Percentiles rank a stretch among this genome's conserved stretches.
phyloP scores from a whole-genome alignment of 1,284 basidiomycete genomes.

The Sporisorium exsertum region DNA sequence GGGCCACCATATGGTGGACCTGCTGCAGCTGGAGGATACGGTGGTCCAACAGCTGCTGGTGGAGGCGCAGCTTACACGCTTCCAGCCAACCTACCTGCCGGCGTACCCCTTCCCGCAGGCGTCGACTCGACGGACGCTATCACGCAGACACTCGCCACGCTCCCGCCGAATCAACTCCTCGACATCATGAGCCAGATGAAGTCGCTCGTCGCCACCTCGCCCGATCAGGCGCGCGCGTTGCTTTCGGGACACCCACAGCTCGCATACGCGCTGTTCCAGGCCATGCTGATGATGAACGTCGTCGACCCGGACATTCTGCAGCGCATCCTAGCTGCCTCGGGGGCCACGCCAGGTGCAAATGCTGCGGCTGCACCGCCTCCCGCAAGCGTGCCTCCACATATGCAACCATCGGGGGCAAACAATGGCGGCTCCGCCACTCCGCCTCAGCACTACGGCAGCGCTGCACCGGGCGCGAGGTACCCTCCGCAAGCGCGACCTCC shows the following conservation, averaged over 20 bases:
- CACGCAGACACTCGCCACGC: slow-evolving; percentile 84
- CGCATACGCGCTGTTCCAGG: slow-evolving; percentile 95
- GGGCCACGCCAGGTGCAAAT: slow-evolving; percentile 26
- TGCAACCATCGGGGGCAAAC: slow-evolving; percentile 24
- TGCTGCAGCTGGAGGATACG: slow-evolving; percentile 22
- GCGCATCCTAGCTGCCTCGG: slow-evolving; percentile 70
- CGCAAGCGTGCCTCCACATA: slow-evolving; percentile 33
- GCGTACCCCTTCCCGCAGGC: slow-evolving; percentile 82
- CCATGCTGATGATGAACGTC: slow-evolving; percentile 91
- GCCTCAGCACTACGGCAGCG: slow-evolving; percentile 38
- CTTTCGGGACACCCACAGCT: slow-evolving; percentile 89
- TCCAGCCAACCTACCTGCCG: slow-evolving; percentile 79
- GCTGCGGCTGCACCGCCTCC: slow-evolving; percentile 12
- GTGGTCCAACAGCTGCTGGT: slow-evolving; percentile 39
- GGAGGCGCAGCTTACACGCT: slow-evolving; percentile 64
- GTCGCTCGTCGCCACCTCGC: slow-evolving; percentile 89
- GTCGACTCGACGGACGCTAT: slow-evolving; percentile 84
- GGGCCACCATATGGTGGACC: slow-evolving; percentile 25
- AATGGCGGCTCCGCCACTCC: slow-evolving; percentile 42
- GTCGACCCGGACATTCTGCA: slow-evolving; percentile 87
- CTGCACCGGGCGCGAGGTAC: slow-evolving; percentile 17
- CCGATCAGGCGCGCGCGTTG: slow-evolving; percentile 86
- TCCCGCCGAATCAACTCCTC: slow-evolving; percentile 85
- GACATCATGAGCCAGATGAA: slow-evolving; percentile 99
- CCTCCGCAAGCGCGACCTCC: slow-evolving; percentile 28